A percentile compares a stretch with the other conserved stretches of the same genome.
Conservation (phyloP, 257 asterid species). For the Penstemon eatonii region DNA sequence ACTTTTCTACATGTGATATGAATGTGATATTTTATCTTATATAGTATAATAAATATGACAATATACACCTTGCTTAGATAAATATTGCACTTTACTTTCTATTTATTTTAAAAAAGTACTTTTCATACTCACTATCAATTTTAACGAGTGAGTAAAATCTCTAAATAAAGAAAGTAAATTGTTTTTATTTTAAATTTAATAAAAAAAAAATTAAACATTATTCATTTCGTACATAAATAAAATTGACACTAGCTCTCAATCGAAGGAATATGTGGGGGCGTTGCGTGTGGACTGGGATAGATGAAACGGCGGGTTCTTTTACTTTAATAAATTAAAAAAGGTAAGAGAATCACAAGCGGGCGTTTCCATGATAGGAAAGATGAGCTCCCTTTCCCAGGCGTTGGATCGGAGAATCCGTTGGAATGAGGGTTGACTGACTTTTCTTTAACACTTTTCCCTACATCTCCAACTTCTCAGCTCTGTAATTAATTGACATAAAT, state of each 20-base stretch:
- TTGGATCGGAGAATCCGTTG: conserved; percentile 21
- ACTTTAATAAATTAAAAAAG: neutral
- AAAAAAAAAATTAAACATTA: too few species aligned
- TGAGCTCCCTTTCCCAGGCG: conserved; percentile 24
- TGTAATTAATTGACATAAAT: neutral
- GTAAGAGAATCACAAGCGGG: conserved; percentile 15
- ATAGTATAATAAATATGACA: too few species aligned
- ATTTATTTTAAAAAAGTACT: too few species aligned
- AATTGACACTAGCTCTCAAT: neutral
- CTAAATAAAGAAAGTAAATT: conserved; percentile 9
- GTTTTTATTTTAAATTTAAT: too few species aligned
- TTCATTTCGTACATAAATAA: too few species aligned
- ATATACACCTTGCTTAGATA: too few species aligned
- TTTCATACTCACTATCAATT: too few species aligned
- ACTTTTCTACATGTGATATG: too few species aligned
- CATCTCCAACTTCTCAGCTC: too few species aligned
- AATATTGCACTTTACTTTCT: too few species aligned
- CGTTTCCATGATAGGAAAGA: conserved; percentile 14
- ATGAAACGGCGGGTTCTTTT: conserved; percentile 7
- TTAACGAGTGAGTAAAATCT: too few species aligned
- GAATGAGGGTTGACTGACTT: conserved; percentile 6
- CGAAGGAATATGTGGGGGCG: conserved; percentile 26
- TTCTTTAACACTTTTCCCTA: neutral
- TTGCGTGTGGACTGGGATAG: conserved; percentile 25
- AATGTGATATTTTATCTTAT: too few species aligned